Evolutionary conservation across 2,329 filamentous ascomycete species (phyloP).

Genomic region (Botrytis tulipae): DNA sequence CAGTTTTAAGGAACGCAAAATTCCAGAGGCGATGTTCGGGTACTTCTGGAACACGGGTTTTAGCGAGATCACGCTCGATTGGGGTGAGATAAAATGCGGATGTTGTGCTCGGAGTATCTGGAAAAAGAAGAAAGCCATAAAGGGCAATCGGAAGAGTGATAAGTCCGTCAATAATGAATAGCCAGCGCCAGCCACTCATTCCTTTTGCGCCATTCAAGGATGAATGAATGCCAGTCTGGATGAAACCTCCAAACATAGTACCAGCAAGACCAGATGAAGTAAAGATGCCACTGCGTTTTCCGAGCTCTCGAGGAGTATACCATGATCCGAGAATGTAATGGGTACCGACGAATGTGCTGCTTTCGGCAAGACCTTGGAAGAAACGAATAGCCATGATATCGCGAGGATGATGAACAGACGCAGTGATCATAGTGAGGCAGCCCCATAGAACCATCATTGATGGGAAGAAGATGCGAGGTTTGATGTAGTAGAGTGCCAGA

Average conservation of each 20-base stretch:
- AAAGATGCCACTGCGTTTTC: conserved; percentile 60
- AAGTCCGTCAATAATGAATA: conserved; percentile 53
- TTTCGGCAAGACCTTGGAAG: conserved; percentile 51
- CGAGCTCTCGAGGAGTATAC: conserved; percentile 60
- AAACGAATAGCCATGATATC: conserved; percentile 56
- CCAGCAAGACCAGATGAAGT: conserved; percentile 58
- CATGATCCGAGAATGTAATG: conserved; percentile 61
- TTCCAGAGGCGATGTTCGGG: conserved; percentile 44
- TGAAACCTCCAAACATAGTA: conserved; percentile 61
- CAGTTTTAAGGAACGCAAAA: conserved; percentile 51
- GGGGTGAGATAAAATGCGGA: conserved; percentile 44
- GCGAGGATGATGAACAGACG: conserved; percentile 49
- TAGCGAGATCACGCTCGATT: conserved; percentile 44
- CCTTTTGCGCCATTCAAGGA: conserved; percentile 45
- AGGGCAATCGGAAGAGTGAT: conserved; percentile 56
- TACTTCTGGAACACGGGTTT: conserved; percentile 45
- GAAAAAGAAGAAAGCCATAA: conserved; percentile 51
- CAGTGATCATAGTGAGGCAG: conserved; percentile 60
- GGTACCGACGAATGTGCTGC: conserved; percentile 55
- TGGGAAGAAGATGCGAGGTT: conserved; percentile 63
- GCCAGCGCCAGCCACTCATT: conserved; percentile 51
- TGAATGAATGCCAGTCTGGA: conserved; percentile 48
- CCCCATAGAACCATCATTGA: conserved; percentile 64
- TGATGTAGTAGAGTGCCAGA: conserved; percentile 60
- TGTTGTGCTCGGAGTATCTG: conserved; percentile 45